phyloP scores from a whole-genome alignment of 352 stramenopile genomes.

The Pythium plurisporium region DNA sequence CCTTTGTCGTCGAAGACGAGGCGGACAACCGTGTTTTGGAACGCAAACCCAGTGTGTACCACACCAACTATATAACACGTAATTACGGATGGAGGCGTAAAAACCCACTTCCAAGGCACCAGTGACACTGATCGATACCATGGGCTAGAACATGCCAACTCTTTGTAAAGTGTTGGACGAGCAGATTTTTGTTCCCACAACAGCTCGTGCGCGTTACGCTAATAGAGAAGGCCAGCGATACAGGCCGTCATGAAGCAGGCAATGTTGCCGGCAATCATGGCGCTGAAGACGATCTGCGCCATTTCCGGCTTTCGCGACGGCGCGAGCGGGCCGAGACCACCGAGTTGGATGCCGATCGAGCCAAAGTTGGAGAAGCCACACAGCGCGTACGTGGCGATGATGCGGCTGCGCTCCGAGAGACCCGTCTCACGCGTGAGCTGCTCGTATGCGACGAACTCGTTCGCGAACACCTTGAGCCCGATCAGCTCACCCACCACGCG shows the following conservation, averaged over 20 bases:
- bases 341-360: constrained; percentile 1
- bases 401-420: neutral
- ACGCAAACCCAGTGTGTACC: too few relatives aligned
- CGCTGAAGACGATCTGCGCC: constrained; percentile 2
- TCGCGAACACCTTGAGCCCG: neutral
- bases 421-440: neutral
- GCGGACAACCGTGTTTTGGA: constrained; percentile 23
- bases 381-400: constrained; percentile 1
- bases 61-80: neutral
- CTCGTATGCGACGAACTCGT: constrained; percentile 1
- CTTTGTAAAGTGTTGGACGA: too few relatives aligned
- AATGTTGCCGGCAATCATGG: constrained; percentile 1
- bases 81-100: too few relatives aligned
- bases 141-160: too few relatives aligned
- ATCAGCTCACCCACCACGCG: neutral
- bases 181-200: too few relatives aligned
- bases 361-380: constrained; percentile 2
- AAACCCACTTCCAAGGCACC: too few relatives aligned
- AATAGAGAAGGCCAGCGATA: constrained; percentile 1
- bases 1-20: too few relatives aligned
- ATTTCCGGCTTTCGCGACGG: neutral
- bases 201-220: too few relatives aligned
- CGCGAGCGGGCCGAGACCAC: neutral
- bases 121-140: too few relatives aligned
- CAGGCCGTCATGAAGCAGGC: constrained; percentile 3